phyloP scores from a whole-genome alignment of 2,329 filamentous ascomycete genomes.

The Neonectria magnoliae region DNA sequence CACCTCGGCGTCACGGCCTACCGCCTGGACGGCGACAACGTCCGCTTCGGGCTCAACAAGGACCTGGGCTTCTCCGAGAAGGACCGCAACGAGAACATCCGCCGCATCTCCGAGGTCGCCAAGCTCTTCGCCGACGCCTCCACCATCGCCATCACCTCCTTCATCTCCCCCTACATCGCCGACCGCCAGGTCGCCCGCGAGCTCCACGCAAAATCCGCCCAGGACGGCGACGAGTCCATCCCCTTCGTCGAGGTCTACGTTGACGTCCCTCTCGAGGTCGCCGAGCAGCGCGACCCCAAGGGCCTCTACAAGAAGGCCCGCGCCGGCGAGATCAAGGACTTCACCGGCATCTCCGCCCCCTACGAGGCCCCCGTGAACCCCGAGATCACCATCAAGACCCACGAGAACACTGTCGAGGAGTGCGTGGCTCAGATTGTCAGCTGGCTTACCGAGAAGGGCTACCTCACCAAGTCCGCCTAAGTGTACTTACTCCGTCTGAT shows the following conservation, averaged over 20 bases:
- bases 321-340: conserved; percentile 94
- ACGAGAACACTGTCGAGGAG: conserved; percentile 86
- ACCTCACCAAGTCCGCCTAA: conserved; percentile 46
- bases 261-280: conserved; percentile 89
- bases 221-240: conserved; percentile 72
- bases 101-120: conserved; percentile 94
- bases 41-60: conserved; percentile 97
- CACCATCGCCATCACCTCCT: conserved; percentile 90
- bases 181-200: conserved; percentile 85
- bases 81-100: conserved; percentile 97
- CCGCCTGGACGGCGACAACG: conserved; percentile 96
- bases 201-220: conserved; percentile 71
- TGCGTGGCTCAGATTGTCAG: conserved; percentile 85
- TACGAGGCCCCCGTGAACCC: conserved; percentile 90
- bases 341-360: conserved; percentile 93
- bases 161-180: conserved; percentile 93
- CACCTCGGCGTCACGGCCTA: conserved; percentile 86
- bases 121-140: conserved; percentile 95
- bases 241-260: conserved; percentile 95
- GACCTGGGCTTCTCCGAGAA: conserved; percentile 94
- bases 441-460: conserved; percentile 77
- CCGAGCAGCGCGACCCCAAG: conserved; percentile 96
- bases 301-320: conserved; percentile 97
- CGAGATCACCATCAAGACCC: conserved; percentile 87
- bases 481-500: conserved; percentile 4